A percentile compares a stretch with the other conserved stretches of the same genome.
phyloP scores from a whole-genome alignment of 345 rosid genomes.

The Geranium rotundifolium region DNA sequence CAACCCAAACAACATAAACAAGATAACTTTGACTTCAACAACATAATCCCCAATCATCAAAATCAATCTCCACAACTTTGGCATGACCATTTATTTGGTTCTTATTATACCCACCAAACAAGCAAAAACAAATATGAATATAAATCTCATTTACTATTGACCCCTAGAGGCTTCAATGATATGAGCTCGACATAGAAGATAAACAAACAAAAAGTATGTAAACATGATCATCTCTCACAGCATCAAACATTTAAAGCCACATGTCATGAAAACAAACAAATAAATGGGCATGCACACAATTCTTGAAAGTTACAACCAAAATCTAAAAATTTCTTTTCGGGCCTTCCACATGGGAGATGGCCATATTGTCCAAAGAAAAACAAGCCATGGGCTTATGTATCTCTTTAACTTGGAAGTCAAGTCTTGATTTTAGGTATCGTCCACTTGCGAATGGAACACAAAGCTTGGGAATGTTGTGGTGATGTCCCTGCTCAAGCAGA shows the following conservation, averaged over 20 bases:
- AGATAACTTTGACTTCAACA: too few relatives aligned
- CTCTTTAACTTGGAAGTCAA: neutral
- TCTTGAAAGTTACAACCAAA: slow-evolving; percentile 4
- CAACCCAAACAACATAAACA: too few relatives aligned
- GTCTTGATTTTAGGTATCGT: slow-evolving; percentile 42
- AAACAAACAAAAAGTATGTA: neutral
- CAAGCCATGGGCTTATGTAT: slow-evolving; percentile 3
- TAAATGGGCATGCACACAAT: slow-evolving; percentile 9
- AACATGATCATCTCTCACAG: neutral
- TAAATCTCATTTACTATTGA: too few relatives aligned
- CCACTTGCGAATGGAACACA: slow-evolving; percentile 85
- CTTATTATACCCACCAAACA: too few relatives aligned
- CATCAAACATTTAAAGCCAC: neutral
- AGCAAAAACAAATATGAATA: too few relatives aligned
- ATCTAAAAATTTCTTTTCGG: slow-evolving; percentile 7
- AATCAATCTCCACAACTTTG: too few relatives aligned
- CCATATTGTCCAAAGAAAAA: slow-evolving; percentile 13
- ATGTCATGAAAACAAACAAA: neutral
- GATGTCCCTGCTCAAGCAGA: slow-evolving; percentile 49
- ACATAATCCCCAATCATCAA: too few relatives aligned
- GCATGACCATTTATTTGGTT: too few relatives aligned
- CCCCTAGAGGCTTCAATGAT: too few relatives aligned
- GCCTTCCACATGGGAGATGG: slow-evolving; percentile 4
- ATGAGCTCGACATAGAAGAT: neutral
- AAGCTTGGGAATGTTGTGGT: slow-evolving; percentile 89